A percentile compares a stretch with the other conserved stretches of the same genome.
Evolutionary conservation across 192 early-diverging fungal species (phyloP).

Genomic region (Coemansia nantahalensis): DNA sequence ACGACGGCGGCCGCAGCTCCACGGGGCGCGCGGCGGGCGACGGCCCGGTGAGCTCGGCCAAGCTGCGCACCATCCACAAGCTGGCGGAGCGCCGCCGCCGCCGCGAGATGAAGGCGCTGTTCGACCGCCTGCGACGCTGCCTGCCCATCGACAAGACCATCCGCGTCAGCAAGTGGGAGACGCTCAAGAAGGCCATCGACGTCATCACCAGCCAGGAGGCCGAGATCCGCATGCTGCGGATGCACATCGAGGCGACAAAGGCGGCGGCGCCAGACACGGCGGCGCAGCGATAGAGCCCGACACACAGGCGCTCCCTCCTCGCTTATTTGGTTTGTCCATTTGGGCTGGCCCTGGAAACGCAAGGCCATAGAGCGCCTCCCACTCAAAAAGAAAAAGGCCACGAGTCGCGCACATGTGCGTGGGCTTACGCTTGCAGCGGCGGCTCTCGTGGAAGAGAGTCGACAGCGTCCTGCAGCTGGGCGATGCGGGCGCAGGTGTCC

Average conservation of each 20-base stretch:
- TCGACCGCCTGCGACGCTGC: constrained; percentile 78
- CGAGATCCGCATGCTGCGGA: constrained; percentile 44
- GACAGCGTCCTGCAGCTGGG: constrained; percentile 26
- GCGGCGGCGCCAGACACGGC: neutral
- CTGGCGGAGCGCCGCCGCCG: constrained; percentile 83
- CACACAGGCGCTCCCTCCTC: neutral
- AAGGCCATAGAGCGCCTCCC: no score
- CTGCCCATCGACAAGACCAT: constrained; percentile 76
- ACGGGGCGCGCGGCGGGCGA: constrained; percentile 12
- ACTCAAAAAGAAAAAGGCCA: no score
- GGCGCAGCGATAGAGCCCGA: neutral
- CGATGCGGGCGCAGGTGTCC: constrained; percentile 32
- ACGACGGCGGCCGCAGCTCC: constrained; percentile 19
- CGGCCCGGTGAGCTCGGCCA: constrained; percentile 56
- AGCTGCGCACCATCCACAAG: constrained; percentile 83
- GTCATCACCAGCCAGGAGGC: constrained; percentile 42
- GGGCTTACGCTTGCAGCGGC: neutral
- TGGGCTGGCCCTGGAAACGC: no score
- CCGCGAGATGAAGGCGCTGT: constrained; percentile 88
- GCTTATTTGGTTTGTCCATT: no score
- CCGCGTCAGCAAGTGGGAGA: constrained; percentile 89
- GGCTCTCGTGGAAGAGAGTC: constrained; percentile 8
- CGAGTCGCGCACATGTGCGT: no score
- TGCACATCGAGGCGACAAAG: constrained; percentile 27
- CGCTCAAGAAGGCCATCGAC: constrained; percentile 77